These are phyloP conservation scores for Talaromyces rugulosus DNA, from an alignment of 2,329 filamentous ascomycete genomes.

Conservation along the genomic window DNA sequence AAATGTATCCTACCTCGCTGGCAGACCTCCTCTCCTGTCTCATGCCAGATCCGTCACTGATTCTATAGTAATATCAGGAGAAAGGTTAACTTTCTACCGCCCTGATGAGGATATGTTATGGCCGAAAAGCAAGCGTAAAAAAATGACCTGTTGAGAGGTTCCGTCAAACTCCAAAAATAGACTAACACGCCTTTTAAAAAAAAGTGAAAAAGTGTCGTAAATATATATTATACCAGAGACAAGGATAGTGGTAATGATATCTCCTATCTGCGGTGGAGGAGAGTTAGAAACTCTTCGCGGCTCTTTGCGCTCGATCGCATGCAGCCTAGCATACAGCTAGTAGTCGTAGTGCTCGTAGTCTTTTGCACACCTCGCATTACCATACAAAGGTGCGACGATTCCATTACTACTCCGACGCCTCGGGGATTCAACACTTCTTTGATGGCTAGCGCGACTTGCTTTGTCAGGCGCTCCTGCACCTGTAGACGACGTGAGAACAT, in stretches of 20 bases:
- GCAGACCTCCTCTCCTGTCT: neutral
- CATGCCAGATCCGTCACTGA: neutral
- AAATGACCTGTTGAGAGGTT: constrained; percentile 39
- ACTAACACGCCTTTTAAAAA: constrained; percentile 17
- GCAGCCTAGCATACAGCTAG: constrained; percentile 94
- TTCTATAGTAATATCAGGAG: neutral
- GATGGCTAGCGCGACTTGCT: constrained; percentile 90
- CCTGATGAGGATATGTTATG: neutral
- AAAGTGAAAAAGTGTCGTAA: neutral
- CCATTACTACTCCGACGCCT: constrained; percentile 95
- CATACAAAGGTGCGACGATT: constrained; percentile 96
- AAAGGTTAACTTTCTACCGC: neutral
- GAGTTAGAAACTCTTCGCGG: constrained; percentile 87
- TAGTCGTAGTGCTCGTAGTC: constrained; percentile 79
- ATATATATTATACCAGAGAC: neutral
- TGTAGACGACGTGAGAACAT: constrained; percentile 94
- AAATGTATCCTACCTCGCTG: neutral
- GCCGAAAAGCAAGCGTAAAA: neutral
- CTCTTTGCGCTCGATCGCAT: constrained; percentile 93
- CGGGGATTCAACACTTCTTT: constrained; percentile 90
- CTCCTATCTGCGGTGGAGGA: constrained; percentile 57
- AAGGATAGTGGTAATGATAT: neutral
- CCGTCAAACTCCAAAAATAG: constrained; percentile 31
- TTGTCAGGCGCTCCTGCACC: constrained; percentile 93
- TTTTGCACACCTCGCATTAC: constrained; percentile 98